Conservation (phyloP, 805 yeast genomes). For the Scheffersomyces stipitis region DNA sequence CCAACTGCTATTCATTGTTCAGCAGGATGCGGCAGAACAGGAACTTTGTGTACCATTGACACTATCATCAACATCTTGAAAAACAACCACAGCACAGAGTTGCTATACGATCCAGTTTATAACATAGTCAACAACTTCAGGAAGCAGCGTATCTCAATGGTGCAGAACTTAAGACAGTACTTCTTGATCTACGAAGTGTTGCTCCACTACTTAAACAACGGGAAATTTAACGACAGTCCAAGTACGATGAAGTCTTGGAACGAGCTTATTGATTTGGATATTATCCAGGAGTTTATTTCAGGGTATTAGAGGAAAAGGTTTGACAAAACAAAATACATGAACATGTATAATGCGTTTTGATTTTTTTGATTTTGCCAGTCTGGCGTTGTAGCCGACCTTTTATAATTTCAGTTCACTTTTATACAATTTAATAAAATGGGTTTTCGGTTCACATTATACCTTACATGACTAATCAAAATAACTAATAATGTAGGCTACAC, state of each 20-base stretch:
- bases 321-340: too few species aligned
- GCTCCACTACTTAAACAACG: slow-evolving; percentile 16
- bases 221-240: neutral
- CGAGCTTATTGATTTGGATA: neutral
- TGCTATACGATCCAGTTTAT: slow-evolving; percentile 42
- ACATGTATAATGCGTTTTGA: too few species aligned
- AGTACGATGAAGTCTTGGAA: neutral
- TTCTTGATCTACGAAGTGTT: slow-evolving; percentile 47
- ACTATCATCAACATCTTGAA: slow-evolving; percentile 24
- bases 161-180: slow-evolving; percentile 56
- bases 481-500: too few species aligned
- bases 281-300: neutral
- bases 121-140: slow-evolving; percentile 48
- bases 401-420: too few species aligned
- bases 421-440: too few species aligned
- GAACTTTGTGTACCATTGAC: slow-evolving; percentile 54
- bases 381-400: too few species aligned
- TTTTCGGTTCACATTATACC: too few species aligned
- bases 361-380: too few species aligned
- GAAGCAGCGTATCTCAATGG: slow-evolving; percentile 57
- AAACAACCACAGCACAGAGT: slow-evolving; percentile 9
- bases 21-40: slow-evolving; percentile 67
- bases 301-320: too few species aligned
- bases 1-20: slow-evolving; percentile 58
- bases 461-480: too few species aligned